Base-by-base conservation (phyloP, 1,284 basidiomycete genomes). In the Ceratobasidium sp. region DNA sequence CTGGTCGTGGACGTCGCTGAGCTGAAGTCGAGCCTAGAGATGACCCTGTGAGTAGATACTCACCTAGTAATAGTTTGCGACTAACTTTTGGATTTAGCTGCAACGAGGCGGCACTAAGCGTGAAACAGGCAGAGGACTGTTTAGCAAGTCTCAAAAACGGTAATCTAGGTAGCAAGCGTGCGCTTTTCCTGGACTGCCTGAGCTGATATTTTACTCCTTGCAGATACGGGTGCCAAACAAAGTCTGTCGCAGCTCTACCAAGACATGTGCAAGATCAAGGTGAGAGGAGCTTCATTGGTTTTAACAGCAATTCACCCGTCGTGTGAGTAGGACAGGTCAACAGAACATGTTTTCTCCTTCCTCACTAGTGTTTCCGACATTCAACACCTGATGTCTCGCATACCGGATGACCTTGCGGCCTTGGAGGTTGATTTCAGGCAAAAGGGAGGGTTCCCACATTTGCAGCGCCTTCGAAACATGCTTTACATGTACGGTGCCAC, bases 401-500 rank as follows among this genome's bases (percentile, higher is more conserved):
- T 96, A 0, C 91, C 93, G 5, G 84, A 88, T 0, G 85, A 86
- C 1, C 85, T 97, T 57, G 86, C 87, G 0, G 83, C 86, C 1
- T 86, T 97, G 0, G 93, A 96, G 81, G 82, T 86, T 0, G 90
- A 90, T 80, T 89, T 95, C 79, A 87, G 91, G 43, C 85, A 86
- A 4, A 93, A 93, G 83, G 95, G 91, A 61, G 94, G 93, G 68
- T 99, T 99, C 83, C 89, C 92, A 25, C 96, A 99, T 82, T 92
- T 99, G 15, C 90, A 93, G 73, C 88, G 97, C 15, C 85, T 99
- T 51, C 95, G 98, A 81, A 91, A 90, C 76, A 94, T 99, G 89
- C 85, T 97, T 0, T 96, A 95, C 81, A 95, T 95, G 0, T 99
- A 99, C 83, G 94, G 95, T 0, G 94, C 95, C 0, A 96, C 96